These are phyloP conservation scores for Rhizopogon salebrosus DNA, from an alignment of 768 basidiomycete species.

Conservation along the genomic window DNA sequence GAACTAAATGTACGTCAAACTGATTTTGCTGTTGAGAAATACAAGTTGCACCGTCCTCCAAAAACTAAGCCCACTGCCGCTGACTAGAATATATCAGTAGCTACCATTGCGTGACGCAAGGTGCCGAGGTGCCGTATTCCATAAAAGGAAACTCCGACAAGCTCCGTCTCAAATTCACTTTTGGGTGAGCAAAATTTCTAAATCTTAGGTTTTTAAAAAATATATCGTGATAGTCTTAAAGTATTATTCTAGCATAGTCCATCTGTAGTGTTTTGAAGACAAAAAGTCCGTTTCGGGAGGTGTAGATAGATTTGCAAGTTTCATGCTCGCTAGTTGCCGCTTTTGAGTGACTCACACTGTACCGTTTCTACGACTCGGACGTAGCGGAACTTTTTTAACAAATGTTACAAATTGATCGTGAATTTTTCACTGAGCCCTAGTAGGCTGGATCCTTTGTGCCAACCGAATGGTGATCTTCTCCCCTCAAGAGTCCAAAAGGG, in stretches of 20 bases:
- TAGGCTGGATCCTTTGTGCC: too few relatives aligned
- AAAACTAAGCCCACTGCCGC: too few relatives aligned
- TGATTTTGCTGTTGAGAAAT: conserved; percentile 13
- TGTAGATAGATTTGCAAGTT: conserved; percentile 4
- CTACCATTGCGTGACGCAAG: neutral
- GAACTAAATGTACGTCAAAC: conserved; percentile 8
- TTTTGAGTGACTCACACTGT: conserved; percentile 1
- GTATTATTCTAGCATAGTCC: neutral
- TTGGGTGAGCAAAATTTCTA: neutral
- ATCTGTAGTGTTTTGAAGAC: neutral
- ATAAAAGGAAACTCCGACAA: neutral
- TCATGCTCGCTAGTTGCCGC: neutral
- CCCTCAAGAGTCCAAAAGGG: too few relatives aligned
- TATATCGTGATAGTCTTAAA: neutral
- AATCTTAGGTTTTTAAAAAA: neutral
- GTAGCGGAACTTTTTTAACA: too few relatives aligned
- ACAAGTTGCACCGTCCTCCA: conserved; percentile 11
- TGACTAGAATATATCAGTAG: neutral
- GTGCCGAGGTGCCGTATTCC: neutral
- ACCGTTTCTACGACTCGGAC: too few relatives aligned
- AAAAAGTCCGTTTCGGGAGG: neutral
- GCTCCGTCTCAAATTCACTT: neutral
- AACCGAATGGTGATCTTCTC: too few relatives aligned
- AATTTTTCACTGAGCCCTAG: too few relatives aligned
- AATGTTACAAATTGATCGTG: too few relatives aligned